Base-by-base conservation (phyloP, 1,284 basidiomycete species). In the Ganoderma multipileum region DNA sequence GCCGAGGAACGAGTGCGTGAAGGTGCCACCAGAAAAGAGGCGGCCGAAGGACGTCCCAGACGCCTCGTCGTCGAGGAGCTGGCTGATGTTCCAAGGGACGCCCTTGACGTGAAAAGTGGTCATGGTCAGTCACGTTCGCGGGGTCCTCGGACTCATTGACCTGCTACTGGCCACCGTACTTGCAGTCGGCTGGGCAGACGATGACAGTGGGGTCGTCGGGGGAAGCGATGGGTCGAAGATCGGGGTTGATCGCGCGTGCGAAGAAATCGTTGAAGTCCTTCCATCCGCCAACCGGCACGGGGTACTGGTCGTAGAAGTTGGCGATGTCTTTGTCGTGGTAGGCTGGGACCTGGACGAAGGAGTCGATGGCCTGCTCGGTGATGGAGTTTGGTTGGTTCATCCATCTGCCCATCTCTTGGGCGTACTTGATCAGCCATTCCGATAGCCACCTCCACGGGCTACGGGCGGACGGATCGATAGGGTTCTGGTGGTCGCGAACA, bases 231-330 rank as follows among this genome's bases (percentile, higher is more conserved):
- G 73, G 73, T 9, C 73, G 71, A 57, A 55, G 2, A 2, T 23
- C 52, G 28, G 65, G 58, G n/a, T 70, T 60, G 64, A 74, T 69
- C 18, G 69, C 28, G 12, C 73, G 71, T 7, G 71, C 66, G 61
- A 74, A 74, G 68, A 74, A 73, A 39, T 74, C 70, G 65, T 74
- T 74, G 67, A 74, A 74, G n/a, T 68, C 72, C 66, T 65, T 67
- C 73, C 73, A 74, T 1, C 61, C 65, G 23, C 60, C 67, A 18
- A n/a, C 16, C 39, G 67, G 70, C 28, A 20, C 60, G 14, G 54
- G 63, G 68, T 74, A 74, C 60, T 75, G 71, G 63, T 72, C n/a
- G 68, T 74, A 72, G 55, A 57, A 57, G 55, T 38, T 9, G 30
- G 18, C 20, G 1, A 9, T 20, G 55, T 36, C 54, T 33, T 9